Evolutionary conservation across 768 basidiomycete genomes (phyloP).

Genomic region (Hydnomerulius pinastri): DNA sequence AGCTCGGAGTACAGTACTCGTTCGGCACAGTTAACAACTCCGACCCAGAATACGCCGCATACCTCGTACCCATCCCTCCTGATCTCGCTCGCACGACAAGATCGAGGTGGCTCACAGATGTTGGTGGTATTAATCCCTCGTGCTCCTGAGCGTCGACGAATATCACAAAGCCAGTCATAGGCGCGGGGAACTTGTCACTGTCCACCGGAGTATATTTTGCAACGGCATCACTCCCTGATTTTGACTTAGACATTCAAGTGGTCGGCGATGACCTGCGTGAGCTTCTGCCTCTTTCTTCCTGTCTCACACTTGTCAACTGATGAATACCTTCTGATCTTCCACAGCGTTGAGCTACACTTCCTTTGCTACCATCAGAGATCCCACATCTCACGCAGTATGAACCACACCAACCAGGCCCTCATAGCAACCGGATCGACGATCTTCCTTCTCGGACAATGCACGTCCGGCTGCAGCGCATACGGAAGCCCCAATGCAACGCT

Average conservation of each 20-base stretch:
- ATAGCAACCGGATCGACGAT: slow-evolving; percentile 24
- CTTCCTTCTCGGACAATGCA: slow-evolving; percentile 23
- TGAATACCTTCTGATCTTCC: neutral
- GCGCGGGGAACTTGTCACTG: slow-evolving; percentile 10
- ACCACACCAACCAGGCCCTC: slow-evolving; percentile 21
- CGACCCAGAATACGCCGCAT: slow-evolving; percentile 17
- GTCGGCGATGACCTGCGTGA: slow-evolving; percentile 1
- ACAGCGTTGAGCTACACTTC: neutral
- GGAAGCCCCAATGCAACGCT: neutral
- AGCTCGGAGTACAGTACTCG: slow-evolving; percentile 26
- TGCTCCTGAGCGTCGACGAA: slow-evolving; percentile 32
- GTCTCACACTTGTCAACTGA: neutral
- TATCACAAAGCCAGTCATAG: slow-evolving; percentile 14
- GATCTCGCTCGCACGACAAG: slow-evolving; percentile 15
- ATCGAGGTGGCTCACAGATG: slow-evolving; percentile 31
- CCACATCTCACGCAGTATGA: slow-evolving; percentile 3
- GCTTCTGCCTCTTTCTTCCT: too few species aligned
- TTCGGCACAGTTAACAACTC: slow-evolving; percentile 14
- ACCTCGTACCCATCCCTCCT: slow-evolving; percentile 21
- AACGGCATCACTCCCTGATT: slow-evolving; percentile 16
- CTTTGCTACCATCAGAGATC: slow-evolving; percentile 10
- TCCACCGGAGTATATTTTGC: neutral
- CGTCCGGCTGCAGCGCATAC: slow-evolving; percentile 12
- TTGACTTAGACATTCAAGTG: slow-evolving; percentile 21
- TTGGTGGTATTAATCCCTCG: slow-evolving; percentile 25